phyloP scores from a whole-genome alignment of 257 asterid species.

The Lantana camara region DNA sequence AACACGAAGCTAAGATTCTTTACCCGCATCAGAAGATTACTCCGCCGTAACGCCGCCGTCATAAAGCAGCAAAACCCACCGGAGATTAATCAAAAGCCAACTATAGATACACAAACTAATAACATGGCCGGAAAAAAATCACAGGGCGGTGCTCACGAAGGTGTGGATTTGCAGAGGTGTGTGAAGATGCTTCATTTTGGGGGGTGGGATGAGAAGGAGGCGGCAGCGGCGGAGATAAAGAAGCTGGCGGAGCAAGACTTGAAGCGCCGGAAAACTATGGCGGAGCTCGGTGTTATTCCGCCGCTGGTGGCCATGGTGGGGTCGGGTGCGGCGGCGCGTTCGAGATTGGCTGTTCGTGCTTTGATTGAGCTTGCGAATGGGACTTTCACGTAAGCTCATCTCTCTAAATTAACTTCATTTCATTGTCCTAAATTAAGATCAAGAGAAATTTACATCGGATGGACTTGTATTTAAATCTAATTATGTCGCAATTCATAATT shows the following conservation, averaged over 20 bases:
- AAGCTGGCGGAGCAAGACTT: conserved; percentile 45
- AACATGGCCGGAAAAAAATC: conserved; percentile 19
- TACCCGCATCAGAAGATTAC: conserved; percentile 36
- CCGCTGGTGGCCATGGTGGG: conserved; percentile 68
- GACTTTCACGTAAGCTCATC: conserved; percentile 58
- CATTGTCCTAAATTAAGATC: too few species aligned
- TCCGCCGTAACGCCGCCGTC: conserved; percentile 21
- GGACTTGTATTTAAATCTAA: too few species aligned
- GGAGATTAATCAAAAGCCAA: conserved; percentile 17
- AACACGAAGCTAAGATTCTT: conserved; percentile 38
- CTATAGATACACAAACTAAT: neutral
- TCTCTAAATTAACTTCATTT: neutral
- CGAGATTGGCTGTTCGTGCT: conserved; percentile 53
- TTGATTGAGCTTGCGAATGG: conserved; percentile 55
- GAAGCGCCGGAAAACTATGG: conserved; percentile 51
- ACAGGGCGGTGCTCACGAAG: conserved; percentile 26
- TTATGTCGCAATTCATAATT: too few species aligned
- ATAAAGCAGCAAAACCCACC: conserved; percentile 19
- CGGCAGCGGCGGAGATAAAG: conserved; percentile 52
- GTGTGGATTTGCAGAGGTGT: conserved; percentile 43
- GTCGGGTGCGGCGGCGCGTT: conserved; percentile 44
- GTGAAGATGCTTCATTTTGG: conserved; percentile 74
- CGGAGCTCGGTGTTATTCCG: conserved; percentile 67
- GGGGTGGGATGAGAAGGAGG: conserved; percentile 57
- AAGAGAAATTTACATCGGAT: too few species aligned